These are phyloP conservation scores for Phanerochaete carnosa DNA, from an alignment of 768 basidiomycete genomes.

Conservation along the genomic window DNA sequence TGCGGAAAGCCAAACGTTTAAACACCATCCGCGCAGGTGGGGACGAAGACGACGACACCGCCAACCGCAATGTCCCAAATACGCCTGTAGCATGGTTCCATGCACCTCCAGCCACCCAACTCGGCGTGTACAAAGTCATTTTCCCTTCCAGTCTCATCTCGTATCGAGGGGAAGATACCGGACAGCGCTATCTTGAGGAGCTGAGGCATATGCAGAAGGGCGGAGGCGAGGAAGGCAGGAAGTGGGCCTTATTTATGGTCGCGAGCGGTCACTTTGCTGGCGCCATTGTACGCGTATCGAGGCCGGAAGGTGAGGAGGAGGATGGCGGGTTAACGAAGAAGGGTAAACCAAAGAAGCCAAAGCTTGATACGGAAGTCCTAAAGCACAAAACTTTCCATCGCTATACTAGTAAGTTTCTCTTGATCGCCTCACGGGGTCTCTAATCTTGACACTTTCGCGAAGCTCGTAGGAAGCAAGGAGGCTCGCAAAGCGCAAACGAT, in stretches of 20 bases:
- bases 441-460: background rate
- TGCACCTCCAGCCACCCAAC: slow-evolving; percentile 80
- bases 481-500: slow-evolving; percentile 89
- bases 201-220: slow-evolving; percentile 62
- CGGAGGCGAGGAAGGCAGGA: slow-evolving; percentile 49
- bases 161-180: slow-evolving; percentile 27
- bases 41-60: slow-evolving; percentile 3
- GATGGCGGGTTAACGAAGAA: slow-evolving; percentile 29
- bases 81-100: slow-evolving; percentile 91
- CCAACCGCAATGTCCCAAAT: slow-evolving; percentile 38
- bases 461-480: slow-evolving; percentile 98
- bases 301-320: slow-evolving; percentile 40
- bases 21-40: slow-evolving; percentile 9
- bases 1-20: slow-evolving; percentile 55
- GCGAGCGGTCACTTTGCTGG: slow-evolving; percentile 99
- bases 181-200: slow-evolving; percentile 48
- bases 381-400: slow-evolving; percentile 96
- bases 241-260: slow-evolving; percentile 94
- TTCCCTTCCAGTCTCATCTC: slow-evolving; percentile 47
- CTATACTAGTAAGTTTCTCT: slow-evolving; percentile 72
- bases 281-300: slow-evolving; percentile 73
- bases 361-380: slow-evolving; percentile 77
- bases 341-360: slow-evolving; percentile 53
- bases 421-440: background rate
- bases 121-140: slow-evolving; percentile 81